Conservation (phyloP, 2,329 filamentous ascomycete species). For the Ophiocordyceps camponoti-leonardi region DNA sequence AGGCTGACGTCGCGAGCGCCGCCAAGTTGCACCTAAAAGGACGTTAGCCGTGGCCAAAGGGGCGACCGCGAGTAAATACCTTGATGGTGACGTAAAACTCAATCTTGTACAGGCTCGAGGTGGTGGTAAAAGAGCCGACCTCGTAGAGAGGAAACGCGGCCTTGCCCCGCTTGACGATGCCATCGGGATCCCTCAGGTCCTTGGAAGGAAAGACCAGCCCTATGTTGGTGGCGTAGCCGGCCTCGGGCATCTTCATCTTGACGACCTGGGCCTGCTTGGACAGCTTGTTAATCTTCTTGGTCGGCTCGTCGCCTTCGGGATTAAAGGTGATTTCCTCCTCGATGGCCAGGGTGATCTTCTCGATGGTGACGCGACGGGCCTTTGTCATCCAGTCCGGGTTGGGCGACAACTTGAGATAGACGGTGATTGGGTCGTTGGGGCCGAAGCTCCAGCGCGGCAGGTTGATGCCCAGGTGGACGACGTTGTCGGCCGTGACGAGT, state of each 20-base stretch:
- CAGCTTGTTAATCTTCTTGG: conserved; percentile 74
- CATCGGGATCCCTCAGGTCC: conserved; percentile 72
- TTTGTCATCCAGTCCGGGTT: conserved; percentile 86
- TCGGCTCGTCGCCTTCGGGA: conserved; percentile 88
- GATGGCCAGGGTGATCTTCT: conserved; percentile 83
- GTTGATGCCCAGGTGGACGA: conserved; percentile 82
- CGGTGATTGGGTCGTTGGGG: conserved; percentile 76
- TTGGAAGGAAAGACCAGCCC: conserved; percentile 82
- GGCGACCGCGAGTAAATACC: conserved; percentile 9
- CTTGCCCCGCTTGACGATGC: conserved; percentile 71
- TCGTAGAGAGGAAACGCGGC: conserved; percentile 79
- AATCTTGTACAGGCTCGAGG: conserved; percentile 90
- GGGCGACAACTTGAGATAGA: conserved; percentile 86
- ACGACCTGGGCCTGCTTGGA: conserved; percentile 70
- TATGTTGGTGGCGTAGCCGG: conserved; percentile 84
- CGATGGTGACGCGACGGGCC: conserved; percentile 79
- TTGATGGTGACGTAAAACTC: conserved; percentile 93
- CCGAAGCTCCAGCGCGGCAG: conserved; percentile 94
- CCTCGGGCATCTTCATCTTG: conserved; percentile 71
- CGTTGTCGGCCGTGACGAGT: conserved; percentile 70
- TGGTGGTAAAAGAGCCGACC: conserved; percentile 82
- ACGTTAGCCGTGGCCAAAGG: conserved; percentile 4
- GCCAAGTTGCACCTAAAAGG: conserved; percentile 61
- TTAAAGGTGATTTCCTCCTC: conserved; percentile 99
- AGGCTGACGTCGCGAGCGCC: conserved; percentile 77